Conservation (phyloP, 306 rosid genomes). For the Pterocarpus macrocarpus region DNA sequence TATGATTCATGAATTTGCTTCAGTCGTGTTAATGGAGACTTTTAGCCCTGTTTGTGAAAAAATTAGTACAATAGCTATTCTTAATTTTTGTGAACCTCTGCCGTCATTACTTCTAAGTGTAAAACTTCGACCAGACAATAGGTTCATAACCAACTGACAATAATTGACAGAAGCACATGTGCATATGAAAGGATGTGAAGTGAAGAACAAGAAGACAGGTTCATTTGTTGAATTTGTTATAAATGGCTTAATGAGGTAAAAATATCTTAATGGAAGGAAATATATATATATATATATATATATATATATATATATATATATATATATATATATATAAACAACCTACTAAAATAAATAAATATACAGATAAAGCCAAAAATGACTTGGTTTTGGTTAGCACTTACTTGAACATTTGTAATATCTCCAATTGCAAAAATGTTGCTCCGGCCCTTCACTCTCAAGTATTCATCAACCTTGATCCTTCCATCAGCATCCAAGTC, state of each 20-base stretch:
- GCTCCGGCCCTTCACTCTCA: conserved; percentile 69
- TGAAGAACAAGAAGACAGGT: background rate
- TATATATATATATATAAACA: too few species aligned
- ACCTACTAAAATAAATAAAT: background rate
- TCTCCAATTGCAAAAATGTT: conserved; percentile 90
- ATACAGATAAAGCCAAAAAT: background rate
- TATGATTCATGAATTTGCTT: conserved; percentile 3
- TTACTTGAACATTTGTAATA: conserved; percentile 75
- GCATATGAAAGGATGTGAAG: background rate
- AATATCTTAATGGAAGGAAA: too few species aligned
- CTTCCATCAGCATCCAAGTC: conserved; percentile 66
- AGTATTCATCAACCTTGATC: conserved; percentile 69
- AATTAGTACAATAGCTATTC: background rate
- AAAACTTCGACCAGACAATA: background rate
- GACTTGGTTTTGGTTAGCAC: conserved; percentile 38
- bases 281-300: too few species aligned
- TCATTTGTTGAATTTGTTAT: conserved; percentile 7
- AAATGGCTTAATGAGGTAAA: too few species aligned
- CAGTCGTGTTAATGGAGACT: background rate
- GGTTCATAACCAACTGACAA: background rate
- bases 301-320: too few species aligned
- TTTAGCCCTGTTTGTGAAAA: background rate
- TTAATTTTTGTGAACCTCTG: background rate
- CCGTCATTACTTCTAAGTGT: background rate
- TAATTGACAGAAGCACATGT: background rate